Conservation (phyloP, 176 grass and related monocot species). For the Oryza meridionalis region DNA sequence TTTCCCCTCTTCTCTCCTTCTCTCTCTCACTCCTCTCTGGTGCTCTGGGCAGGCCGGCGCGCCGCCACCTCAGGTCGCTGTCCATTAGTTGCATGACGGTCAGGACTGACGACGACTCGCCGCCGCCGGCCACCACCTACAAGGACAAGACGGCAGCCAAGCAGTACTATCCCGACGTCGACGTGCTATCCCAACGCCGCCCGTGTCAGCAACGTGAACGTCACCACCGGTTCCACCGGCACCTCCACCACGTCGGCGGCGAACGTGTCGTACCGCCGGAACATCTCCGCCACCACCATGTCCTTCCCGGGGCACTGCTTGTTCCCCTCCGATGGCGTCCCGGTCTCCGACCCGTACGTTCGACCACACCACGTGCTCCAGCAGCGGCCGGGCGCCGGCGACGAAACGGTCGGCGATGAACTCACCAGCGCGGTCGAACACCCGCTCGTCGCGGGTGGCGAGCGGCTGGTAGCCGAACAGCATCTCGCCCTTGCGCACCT, state of each 20-base stretch:
- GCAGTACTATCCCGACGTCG: too few species aligned
- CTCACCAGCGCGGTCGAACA: constrained; percentile 47
- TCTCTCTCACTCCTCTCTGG: too few species aligned
- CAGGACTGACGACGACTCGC: too few species aligned
- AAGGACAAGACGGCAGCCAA: too few species aligned
- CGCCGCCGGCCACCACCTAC: too few species aligned
- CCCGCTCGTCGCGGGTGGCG: constrained; percentile 68
- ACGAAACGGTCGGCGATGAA: constrained; percentile 68
- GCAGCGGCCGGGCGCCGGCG: constrained; percentile 23
- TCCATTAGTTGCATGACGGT: too few species aligned
- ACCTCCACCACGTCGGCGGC: constrained; percentile 24
- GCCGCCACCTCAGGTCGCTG: too few species aligned
- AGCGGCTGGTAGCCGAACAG: constrained; percentile 74
- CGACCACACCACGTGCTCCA: constrained; percentile 79
- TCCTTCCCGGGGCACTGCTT: constrained; percentile 90
- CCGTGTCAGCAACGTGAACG: constrained; percentile 59
- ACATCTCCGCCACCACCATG: constrained; percentile 70
- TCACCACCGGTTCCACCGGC: constrained; percentile 55
- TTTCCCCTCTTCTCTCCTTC: too few species aligned
- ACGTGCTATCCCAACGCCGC: not conserved
- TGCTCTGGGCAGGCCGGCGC: too few species aligned
- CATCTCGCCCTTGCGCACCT: constrained; percentile 74
- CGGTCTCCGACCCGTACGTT: constrained; percentile 80
- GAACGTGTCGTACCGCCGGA: constrained; percentile 76
- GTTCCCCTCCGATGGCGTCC: constrained; percentile 51